A percentile compares a stretch with the other conserved stretches of the same genome.
Evolutionary conservation across 139 green algal genomes (phyloP).

Genomic region (Cymbomonas tetramitiformis): DNA sequence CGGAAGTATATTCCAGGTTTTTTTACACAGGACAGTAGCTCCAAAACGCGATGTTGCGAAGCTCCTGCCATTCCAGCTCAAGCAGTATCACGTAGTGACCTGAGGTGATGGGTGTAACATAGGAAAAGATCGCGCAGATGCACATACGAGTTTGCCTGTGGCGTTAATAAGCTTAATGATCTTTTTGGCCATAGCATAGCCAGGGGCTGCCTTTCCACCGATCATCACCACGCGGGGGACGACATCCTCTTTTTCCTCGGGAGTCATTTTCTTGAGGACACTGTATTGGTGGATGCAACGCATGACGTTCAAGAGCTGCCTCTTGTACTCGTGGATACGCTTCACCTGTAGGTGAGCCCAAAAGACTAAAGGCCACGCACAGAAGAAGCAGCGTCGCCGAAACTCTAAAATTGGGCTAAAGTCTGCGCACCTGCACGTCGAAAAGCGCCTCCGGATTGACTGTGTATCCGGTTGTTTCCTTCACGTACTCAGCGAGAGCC

Average conservation of each 20-base stretch:
- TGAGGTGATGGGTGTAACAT: too few relatives aligned
- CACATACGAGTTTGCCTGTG: slow-evolving; percentile 25
- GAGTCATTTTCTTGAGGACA: slow-evolving; percentile 72
- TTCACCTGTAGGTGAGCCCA: too few relatives aligned
- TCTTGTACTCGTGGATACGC: slow-evolving; percentile 81
- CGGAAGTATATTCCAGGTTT: too few relatives aligned
- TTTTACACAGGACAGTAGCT: too few relatives aligned
- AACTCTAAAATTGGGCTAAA: too few relatives aligned
- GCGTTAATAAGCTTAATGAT: slow-evolving; percentile 80
- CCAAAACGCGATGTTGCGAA: too few relatives aligned
- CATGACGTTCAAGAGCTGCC: slow-evolving; percentile 67
- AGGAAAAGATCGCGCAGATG: too few relatives aligned
- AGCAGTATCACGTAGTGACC: too few relatives aligned
- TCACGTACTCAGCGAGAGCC: slow-evolving; percentile 52
- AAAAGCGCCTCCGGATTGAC: slow-evolving; percentile 63
- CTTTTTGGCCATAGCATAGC: slow-evolving; percentile 94
- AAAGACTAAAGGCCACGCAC: too few relatives aligned
- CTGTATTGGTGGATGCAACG: slow-evolving; percentile 65
- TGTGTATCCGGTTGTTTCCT: slow-evolving; percentile 50
- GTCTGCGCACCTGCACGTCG: slow-evolving; percentile 86
- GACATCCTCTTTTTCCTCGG: slow-evolving; percentile 51
- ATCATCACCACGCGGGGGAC: slow-evolving; percentile 61
- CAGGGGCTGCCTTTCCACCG: slow-evolving; percentile 75
- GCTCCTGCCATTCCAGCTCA: too few relatives aligned
- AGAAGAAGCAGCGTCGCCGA: too few relatives aligned